phyloP scores from a whole-genome alignment of 805 yeast species.

The Candida ponderosae region DNA sequence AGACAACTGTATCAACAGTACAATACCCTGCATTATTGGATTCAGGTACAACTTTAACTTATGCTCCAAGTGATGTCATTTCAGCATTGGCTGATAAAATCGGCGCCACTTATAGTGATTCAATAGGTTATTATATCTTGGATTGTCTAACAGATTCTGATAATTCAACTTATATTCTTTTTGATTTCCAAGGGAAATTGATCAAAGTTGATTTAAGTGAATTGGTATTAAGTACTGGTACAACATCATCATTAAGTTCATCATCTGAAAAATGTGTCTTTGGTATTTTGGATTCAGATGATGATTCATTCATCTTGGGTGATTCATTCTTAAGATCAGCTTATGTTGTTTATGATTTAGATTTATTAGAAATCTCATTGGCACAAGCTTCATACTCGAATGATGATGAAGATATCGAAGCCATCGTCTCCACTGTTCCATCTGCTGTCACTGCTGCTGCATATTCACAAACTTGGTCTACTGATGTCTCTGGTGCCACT shows the following conservation, averaged over 20 bases:
- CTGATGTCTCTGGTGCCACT: conserved; percentile 11
- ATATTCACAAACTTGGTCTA: conserved; percentile 35
- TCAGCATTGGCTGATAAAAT: conserved; percentile 28
- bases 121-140: conserved; percentile 37
- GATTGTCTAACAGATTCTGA: conserved; percentile 29
- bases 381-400: conserved; percentile 39
- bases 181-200: conserved; percentile 51
- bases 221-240: conserved; percentile 21
- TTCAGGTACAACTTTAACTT: conserved; percentile 36
- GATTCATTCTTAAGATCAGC: conserved; percentile 45
- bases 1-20: conserved; percentile 8
- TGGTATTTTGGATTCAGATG: conserved; percentile 30
- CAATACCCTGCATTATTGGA: conserved; percentile 33
- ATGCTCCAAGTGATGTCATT: conserved; percentile 33
- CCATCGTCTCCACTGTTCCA: conserved; percentile 39
- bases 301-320: conserved; percentile 36
- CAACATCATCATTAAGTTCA: conserved; percentile 12
- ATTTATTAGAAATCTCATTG: conserved; percentile 31
- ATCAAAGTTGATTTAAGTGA: conserved; percentile 41
- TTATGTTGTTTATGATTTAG: conserved; percentile 50
- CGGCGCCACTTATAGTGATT: conserved; percentile 34
- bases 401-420: conserved; percentile 33
- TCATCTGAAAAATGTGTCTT: conserved; percentile 31
- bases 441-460: conserved; percentile 39
- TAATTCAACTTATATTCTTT: conserved; percentile 29